Evolutionary conservation across 768 basidiomycete species (phyloP).

Genomic region (Crucibulum laeve): DNA sequence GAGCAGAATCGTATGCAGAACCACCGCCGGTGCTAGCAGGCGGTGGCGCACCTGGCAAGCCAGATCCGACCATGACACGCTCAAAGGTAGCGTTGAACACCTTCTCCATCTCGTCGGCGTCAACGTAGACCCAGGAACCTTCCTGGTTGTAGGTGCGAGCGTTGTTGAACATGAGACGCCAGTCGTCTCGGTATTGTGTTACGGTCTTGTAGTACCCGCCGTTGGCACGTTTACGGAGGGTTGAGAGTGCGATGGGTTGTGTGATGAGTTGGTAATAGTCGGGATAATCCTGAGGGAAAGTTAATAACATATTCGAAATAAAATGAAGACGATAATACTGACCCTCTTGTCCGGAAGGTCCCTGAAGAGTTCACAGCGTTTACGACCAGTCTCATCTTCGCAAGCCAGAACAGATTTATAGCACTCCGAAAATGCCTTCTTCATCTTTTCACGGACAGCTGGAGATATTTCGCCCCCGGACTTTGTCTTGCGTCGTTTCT

Average conservation of each 20-base stretch:
- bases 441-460: constrained; percentile 69
- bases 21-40: constrained; percentile 18
- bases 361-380: constrained; percentile 83
- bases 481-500: constrained; percentile 89
- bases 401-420: constrained; percentile 69
- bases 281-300: constrained; percentile 64
- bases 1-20: constrained; percentile 55
- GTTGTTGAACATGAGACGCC: constrained; percentile 90
- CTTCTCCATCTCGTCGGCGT: constrained; percentile 93
- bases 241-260: constrained; percentile 83
- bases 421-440: constrained; percentile 76
- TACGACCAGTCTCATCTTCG: constrained; percentile 69
- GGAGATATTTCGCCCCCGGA: constrained; percentile 45
- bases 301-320: constrained; percentile 9
- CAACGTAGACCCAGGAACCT: constrained; percentile 91
- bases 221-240: constrained; percentile 74
- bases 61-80: constrained; percentile 58
- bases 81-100: constrained; percentile 73
- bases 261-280: constrained; percentile 90
- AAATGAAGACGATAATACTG: constrained; percentile 13
- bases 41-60: constrained; percentile 68
- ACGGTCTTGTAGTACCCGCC: constrained; percentile 71
- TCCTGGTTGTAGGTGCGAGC: constrained; percentile 93
- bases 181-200: constrained; percentile 69
- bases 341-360: constrained; percentile 81